phyloP scores from a whole-genome alignment of 2,329 filamentous ascomycete species.

The Purpureocillium takamizusanense region DNA sequence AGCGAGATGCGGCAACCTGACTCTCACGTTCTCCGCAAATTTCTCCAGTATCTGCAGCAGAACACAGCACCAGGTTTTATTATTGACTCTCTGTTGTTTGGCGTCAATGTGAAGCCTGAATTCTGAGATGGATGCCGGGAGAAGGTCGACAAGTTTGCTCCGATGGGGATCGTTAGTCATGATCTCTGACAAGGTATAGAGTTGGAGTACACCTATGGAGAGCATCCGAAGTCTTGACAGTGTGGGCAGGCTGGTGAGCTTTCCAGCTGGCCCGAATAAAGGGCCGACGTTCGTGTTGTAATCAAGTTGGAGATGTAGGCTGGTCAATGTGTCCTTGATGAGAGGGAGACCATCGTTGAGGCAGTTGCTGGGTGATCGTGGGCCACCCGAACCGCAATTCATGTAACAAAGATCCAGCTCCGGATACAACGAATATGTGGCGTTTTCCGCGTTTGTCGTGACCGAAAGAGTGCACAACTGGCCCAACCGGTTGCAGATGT shows the following conservation, averaged over 20 bases:
- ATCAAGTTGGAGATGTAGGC: background rate
- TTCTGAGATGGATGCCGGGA: no score
- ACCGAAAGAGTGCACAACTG: background rate
- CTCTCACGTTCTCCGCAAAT: no score
- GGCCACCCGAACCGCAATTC: background rate
- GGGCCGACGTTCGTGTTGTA: background rate
- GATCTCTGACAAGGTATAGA: background rate
- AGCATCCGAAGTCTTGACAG: background rate
- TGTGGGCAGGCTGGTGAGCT: background rate
- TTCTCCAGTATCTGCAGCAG: no score
- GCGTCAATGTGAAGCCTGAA: no score
- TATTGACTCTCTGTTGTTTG: no score
- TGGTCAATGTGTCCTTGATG: background rate
- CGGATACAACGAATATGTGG: background rate
- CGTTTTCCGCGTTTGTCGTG: background rate
- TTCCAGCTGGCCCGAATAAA: background rate
- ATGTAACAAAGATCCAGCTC: background rate
- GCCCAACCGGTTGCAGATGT: background rate
- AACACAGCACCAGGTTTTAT: no score
- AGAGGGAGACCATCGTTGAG: background rate
- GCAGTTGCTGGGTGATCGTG: background rate
- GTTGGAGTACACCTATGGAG: background rate
- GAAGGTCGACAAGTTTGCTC: no score
- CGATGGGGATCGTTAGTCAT: background rate
- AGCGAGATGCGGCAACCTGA: no score